Percentiles rank a stretch among this genome's conserved stretches.
phyloP scores from a whole-genome alignment of 2,329 filamentous ascomycete genomes.

The Lasiodiplodia citricola region DNA sequence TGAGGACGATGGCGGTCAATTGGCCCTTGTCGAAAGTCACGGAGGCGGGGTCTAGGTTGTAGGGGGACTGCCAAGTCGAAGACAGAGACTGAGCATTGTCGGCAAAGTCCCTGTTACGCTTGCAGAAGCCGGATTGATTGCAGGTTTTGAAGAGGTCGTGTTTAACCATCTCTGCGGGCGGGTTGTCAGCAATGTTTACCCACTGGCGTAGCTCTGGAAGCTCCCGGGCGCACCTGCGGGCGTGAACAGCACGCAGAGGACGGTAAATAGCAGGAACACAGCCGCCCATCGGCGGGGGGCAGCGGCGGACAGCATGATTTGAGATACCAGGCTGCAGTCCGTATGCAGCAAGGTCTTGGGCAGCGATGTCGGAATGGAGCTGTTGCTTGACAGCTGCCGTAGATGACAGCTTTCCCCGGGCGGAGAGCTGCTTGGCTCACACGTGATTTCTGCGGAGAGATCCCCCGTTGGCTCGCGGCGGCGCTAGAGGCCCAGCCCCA shows the following conservation, averaged over 20 bases:
- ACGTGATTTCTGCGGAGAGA: slow-evolving; percentile 20
- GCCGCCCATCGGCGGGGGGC: slow-evolving; percentile 68
- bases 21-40: slow-evolving; percentile 79
- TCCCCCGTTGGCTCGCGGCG: slow-evolving; percentile 18
- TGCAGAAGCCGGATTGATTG: slow-evolving; percentile 94
- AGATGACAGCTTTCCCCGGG: slow-evolving; percentile 27
- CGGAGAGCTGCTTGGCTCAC: slow-evolving; percentile 23
- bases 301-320: slow-evolving; percentile 29
- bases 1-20: slow-evolving; percentile 80
- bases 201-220: slow-evolving; percentile 8
- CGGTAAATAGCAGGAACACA: slow-evolving; percentile 40
- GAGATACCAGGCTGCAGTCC: slow-evolving; percentile 25
- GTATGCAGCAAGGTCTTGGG: slow-evolving; percentile 17
- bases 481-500: slow-evolving; percentile 25
- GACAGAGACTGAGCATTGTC: slow-evolving; percentile 72
- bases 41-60: slow-evolving; percentile 73
- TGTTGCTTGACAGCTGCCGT: slow-evolving; percentile 1
- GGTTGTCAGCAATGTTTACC: slow-evolving; percentile 14
- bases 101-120: slow-evolving; percentile 88
- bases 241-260: slow-evolving; percentile 41
- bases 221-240: slow-evolving; percentile 41
- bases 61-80: slow-evolving; percentile 78
- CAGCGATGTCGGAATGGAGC: not conserved
- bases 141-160: slow-evolving; percentile 98
- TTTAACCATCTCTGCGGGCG: slow-evolving; percentile 66